Conservation (phyloP, 192 early-diverging fungal genomes). For the Ambispora gerdemannii region DNA sequence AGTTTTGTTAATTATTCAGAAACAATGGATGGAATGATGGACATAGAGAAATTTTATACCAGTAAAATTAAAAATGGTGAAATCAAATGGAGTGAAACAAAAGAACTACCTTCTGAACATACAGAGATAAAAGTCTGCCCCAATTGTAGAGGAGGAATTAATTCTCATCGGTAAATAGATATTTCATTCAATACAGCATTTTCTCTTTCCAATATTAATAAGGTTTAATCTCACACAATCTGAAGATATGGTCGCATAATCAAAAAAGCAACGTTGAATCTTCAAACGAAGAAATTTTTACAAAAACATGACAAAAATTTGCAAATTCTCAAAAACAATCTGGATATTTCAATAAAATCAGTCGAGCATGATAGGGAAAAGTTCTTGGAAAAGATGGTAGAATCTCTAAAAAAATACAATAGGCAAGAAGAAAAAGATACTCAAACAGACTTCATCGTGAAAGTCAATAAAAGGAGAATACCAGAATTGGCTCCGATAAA, state of each 20-base stretch:
- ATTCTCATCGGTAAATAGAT: background rate
- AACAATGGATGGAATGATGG: slow-evolving; percentile 50
- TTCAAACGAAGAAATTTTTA: slow-evolving; percentile 29
- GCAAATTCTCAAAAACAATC: background rate
- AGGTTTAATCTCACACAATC: background rate
- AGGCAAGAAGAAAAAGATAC: background rate
- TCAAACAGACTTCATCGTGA: background rate
- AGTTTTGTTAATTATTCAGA: background rate
- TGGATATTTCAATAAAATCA: background rate
- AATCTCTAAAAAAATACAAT: background rate
- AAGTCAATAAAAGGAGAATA: background rate
- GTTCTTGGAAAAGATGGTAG: slow-evolving; percentile 11
- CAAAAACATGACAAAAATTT: background rate
- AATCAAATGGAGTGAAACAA: background rate
- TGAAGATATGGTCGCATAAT: slow-evolving; percentile 19
- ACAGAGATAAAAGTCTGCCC: background rate
- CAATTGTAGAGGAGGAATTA: background rate
- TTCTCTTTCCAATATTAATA: background rate
- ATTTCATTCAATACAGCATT: background rate
- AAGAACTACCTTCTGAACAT: background rate
- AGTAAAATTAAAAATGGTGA: background rate
- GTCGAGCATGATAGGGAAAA: slow-evolving; percentile 4
- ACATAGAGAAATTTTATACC: slow-evolving; percentile 42
- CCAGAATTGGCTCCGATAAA: background rate
- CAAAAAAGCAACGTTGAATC: slow-evolving; percentile 15